A percentile compares a stretch with the other conserved stretches of the same genome.
These are phyloP conservation scores for Hyaloscypha variabilis DNA, from an alignment of 495 filamentous ascomycete genomes.

Conservation along the genomic window DNA sequence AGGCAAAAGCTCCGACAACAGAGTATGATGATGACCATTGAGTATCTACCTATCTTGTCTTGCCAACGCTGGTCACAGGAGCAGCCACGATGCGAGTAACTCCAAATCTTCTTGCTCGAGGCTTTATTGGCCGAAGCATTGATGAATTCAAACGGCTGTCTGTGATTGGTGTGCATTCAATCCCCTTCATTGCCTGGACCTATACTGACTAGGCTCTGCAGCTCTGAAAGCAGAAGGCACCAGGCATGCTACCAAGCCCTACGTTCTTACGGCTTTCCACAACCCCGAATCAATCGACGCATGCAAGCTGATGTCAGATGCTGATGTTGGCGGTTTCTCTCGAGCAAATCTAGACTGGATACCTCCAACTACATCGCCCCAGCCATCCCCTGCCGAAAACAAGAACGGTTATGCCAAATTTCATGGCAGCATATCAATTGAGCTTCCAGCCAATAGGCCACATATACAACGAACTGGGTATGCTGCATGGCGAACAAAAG, in stretches of 20 bases:
- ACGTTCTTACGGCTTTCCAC: conserved; percentile 67
- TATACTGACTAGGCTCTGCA: conserved; percentile 11
- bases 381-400: conserved; percentile 42
- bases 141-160: conserved; percentile 34
- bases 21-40: too few relatives aligned
- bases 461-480: conserved; percentile 78
- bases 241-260: conserved; percentile 47
- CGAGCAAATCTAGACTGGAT: conserved; percentile 71
- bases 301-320: conserved; percentile 86
- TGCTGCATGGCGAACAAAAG: conserved; percentile 81
- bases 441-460: conserved; percentile 73
- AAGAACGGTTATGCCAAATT: conserved; percentile 64
- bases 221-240: conserved; percentile 31
- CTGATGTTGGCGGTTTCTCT: conserved; percentile 84
- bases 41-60: too few relatives aligned
- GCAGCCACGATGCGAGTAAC: conserved; percentile 29
- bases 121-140: conserved; percentile 34
- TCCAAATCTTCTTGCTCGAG: conserved; percentile 20
- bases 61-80: background rate
- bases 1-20: too few relatives aligned
- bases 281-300: conserved; percentile 57
- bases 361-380: conserved; percentile 34
- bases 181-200: background rate
- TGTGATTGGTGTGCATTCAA: conserved; percentile 20
- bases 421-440: conserved; percentile 83